A percentile compares a stretch with the other conserved stretches of the same genome.
Evolutionary conservation across 768 basidiomycete genomes (phyloP).

Genomic region (Lentinus tigrinus): DNA sequence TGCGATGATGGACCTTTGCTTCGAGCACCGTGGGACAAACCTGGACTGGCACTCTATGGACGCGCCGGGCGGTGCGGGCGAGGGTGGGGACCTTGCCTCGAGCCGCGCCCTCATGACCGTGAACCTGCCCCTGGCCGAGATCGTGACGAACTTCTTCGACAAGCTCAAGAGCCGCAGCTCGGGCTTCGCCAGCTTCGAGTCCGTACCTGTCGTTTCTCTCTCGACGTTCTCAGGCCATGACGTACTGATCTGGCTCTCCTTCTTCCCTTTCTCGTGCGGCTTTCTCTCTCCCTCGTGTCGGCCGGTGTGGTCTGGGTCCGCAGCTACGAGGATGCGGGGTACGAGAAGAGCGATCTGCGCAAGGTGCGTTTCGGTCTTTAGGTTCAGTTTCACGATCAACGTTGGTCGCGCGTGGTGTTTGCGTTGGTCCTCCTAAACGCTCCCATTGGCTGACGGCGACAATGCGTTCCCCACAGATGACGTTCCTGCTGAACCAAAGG

Average conservation of each 20-base stretch:
- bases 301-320: not conserved
- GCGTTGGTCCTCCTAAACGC: too few relatives aligned
- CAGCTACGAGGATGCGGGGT: slow-evolving; percentile 95
- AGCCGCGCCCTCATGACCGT: slow-evolving; percentile 81
- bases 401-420: not conserved
- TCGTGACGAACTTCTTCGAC: slow-evolving; percentile 95
- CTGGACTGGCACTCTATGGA: slow-evolving; percentile 86
- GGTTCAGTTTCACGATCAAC: not conserved
- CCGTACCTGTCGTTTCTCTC: slow-evolving; percentile 28
- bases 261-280: not conserved
- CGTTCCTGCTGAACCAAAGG: slow-evolving; percentile 84
- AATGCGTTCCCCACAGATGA: slow-evolving; percentile 57
- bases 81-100: slow-evolving; percentile 33
- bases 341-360: slow-evolving; percentile 73
- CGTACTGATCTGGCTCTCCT: not conserved
- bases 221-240: not conserved
- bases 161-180: slow-evolving; percentile 90
- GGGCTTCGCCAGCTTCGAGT: slow-evolving; percentile 93
- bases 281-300: not conserved
- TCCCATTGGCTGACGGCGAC: not conserved
- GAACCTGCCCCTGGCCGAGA: slow-evolving; percentile 84
- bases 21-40: slow-evolving; percentile 77
- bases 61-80: slow-evolving; percentile 31
- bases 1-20: slow-evolving; percentile 94
- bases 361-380: slow-evolving; percentile 53